Evolutionary conservation across 768 basidiomycete genomes (phyloP), one percentile per base, ranked within the genome.

Genomic region (Mycena galopus): DNA sequence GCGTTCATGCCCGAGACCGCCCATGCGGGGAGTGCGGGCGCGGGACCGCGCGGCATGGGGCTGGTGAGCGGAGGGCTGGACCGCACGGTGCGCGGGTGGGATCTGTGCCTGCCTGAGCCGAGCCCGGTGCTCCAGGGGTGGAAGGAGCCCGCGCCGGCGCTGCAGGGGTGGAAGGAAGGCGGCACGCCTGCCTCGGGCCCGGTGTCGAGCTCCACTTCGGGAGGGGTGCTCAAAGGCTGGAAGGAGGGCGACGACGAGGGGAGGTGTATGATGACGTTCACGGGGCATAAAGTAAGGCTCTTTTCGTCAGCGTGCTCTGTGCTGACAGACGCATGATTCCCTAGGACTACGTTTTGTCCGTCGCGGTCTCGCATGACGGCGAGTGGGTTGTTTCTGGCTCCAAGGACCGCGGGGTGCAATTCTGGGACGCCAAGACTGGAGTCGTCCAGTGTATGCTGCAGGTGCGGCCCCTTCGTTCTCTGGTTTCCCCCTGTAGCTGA

Each of bases 221-320:
- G 60, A 3, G 21, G 21, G 9, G 44, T 32, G 51, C 60, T 57
- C 25, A 73, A 72, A 51, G 74, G 67, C 17, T 67, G 70, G 70
- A 94, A 85, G 92, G 95, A 85, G 84, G 95, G 67, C 86, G 94
- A 72, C 29, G 72, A 73, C 71, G 27, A 76, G 67, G 84, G 85
- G 55, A 81, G 83, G 67, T 95, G 94, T 79, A 91, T 90, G 77
- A 93, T 94, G 88, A 94, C 95, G 76, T 93, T 97, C 77, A 91
- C 88, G 66, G 97, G 96, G 14, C 97, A 97, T 82, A 97, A 96
- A 92, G 96, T 81, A 87, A 11, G 88, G 80, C 90, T 88, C 21
- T 27, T 29, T 30, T 17, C 8, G 29, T 5, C 14, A 12, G 37
- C n/a, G 14, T 56, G 12, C 9, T 32, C 42, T 32, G 23, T 33